Base-by-base conservation (phyloP, 1,139 yeast genomes). In the Meyerozyma elateridarum region DNA sequence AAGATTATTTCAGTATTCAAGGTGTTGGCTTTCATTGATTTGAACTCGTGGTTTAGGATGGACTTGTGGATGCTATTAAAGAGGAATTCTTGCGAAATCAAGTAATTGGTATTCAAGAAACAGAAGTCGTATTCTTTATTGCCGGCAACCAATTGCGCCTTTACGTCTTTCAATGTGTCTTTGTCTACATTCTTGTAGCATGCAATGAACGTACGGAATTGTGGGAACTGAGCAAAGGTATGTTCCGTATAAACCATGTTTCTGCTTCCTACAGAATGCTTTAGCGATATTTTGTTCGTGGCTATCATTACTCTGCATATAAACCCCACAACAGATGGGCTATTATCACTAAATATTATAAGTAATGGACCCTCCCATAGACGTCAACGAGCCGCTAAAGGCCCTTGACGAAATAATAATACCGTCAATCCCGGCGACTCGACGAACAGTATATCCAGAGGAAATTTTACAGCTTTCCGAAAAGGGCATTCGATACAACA, bases 1-100 rank as follows among this genome's bases (percentile, higher is more conserved):
- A 60, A 56, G 15, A 68, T 57, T 22, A 67, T 61, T 40, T 68
- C 73, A 0, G 73, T 60, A 39, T 66, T 58, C 34, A 68, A 48
- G 1, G 70, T 58, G 29, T 62, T 64, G 22, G 74, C 68, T 38
- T 54, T 56, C 61, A 58, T 60, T 14, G 46, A 40, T 3, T 46
- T 56, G 15, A 48, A 45, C 4, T 32, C 36, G 24, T 46, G 38
- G 46, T 64, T 63, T 15, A 46, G 44, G n/a, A 68, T 31, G 5
- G 73, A 56, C 35, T 54, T 56, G 44, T 64, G 55, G 19, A 67
- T 47, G 20, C 62, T 57, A 33, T 54, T 49, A 29, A 49, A 46
- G 27, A 68, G 47, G 29, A 62, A 70, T 36, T 64, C 70, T 25
- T 48, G 29, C 1, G 73, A 66, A 9, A 64, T 49, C 12, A 68